phyloP scores from a whole-genome alignment of 805 yeast genomes.

The Myxozyma sirexii region DNA sequence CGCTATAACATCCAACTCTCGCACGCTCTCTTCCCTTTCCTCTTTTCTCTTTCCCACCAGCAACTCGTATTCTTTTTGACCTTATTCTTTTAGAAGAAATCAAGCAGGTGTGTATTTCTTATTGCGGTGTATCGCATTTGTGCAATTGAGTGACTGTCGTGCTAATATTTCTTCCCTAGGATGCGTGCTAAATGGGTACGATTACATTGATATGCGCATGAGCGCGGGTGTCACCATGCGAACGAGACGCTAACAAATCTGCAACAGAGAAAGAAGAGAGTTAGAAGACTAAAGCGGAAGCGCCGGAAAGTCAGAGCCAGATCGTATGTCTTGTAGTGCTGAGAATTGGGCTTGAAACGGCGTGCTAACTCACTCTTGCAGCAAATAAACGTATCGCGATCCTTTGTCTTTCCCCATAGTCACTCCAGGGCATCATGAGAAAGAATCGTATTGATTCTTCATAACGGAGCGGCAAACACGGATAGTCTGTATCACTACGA shows the following conservation, averaged over 20 bases:
- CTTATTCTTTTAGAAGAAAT: constrained; percentile 13
- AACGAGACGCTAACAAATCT: constrained; percentile 8
- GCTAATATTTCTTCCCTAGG: constrained; percentile 21
- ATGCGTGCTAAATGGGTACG: constrained; percentile 36
- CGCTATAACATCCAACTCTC: background rate
- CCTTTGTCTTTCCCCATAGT: constrained; percentile 13
- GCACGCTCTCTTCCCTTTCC: constrained; percentile 11
- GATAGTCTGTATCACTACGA: background rate
- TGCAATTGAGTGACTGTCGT: background rate
- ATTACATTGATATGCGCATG: background rate
- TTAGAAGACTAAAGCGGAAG: constrained; percentile 99
- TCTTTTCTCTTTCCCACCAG: constrained; percentile 11
- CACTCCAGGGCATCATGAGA: background rate
- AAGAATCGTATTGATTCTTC: background rate
- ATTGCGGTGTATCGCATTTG: background rate
- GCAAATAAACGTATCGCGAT: constrained; percentile 27
- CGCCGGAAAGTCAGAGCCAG: constrained; percentile 99
- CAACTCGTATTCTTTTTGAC: constrained; percentile 22
- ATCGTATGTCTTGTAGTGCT: constrained; percentile 49
- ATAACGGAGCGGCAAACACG: constrained; percentile 8
- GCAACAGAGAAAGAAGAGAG: constrained; percentile 95
- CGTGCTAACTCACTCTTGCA: constrained; percentile 18
- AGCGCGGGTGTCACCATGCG: background rate
- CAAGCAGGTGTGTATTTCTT: constrained; percentile 22
- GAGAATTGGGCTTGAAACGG: background rate